These are phyloP conservation scores for Coemansia javaensis DNA, from an alignment of 192 early-diverging fungal species.

Conservation along the genomic window DNA sequence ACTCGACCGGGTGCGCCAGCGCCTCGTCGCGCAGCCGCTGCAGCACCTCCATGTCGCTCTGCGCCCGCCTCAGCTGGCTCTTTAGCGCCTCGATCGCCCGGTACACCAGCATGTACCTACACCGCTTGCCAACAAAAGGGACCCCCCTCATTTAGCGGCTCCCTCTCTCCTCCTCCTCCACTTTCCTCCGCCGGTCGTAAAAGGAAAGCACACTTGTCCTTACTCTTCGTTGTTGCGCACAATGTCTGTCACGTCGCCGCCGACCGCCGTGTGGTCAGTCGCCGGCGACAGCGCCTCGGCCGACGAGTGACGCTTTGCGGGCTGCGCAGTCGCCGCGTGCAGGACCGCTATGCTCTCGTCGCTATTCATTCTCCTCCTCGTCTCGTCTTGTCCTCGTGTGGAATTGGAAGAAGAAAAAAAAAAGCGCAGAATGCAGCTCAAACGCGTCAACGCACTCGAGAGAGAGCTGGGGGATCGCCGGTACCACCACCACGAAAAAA, in stretches of 20 bases:
- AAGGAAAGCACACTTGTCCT: neutral
- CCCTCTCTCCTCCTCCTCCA: too few species aligned
- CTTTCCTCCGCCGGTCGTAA: neutral
- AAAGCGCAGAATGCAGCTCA: too few species aligned
- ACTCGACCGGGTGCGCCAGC: constrained; percentile 23
- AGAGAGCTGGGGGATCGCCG: too few species aligned
- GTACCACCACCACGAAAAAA: too few species aligned
- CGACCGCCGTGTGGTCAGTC: constrained; percentile 1
- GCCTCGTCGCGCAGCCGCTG: constrained; percentile 18
- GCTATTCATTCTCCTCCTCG: constrained; percentile 5
- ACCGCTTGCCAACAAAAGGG: too few species aligned
- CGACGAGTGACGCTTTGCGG: neutral
- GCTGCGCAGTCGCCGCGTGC: neutral
- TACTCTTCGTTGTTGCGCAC: constrained; percentile 44
- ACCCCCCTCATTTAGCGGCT: too few species aligned
- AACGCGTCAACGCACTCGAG: too few species aligned
- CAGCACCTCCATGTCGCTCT: constrained; percentile 40
- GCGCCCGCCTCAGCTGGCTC: constrained; percentile 40
- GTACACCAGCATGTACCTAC: constrained; percentile 40
- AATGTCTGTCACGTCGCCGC: constrained; percentile 3
- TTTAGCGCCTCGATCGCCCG: constrained; percentile 35
- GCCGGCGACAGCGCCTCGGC: constrained; percentile 8
- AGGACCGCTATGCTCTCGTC: neutral
- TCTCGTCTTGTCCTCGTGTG: too few species aligned
- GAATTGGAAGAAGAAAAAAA: too few species aligned